Evolutionary conservation across 2,329 filamentous ascomycete species (phyloP).

Genomic region (Fusarium sororula): DNA sequence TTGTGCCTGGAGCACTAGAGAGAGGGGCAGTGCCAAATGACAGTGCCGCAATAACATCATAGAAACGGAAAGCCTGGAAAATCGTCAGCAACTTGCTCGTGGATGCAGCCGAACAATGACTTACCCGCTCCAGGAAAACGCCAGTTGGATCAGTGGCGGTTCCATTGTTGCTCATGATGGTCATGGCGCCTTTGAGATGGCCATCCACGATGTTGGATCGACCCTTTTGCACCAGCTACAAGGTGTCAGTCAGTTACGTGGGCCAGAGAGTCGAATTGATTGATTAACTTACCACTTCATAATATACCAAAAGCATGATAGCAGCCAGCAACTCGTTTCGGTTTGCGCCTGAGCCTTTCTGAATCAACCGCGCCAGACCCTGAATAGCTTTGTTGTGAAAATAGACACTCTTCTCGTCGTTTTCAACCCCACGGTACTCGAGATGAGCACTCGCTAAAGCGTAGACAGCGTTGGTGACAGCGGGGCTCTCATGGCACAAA

Average conservation of each 20-base stretch:
- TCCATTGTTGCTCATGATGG: slow-evolving; percentile 63
- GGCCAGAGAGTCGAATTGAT: not conserved
- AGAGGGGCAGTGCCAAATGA: slow-evolving; percentile 68
- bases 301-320: slow-evolving; percentile 70
- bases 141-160: slow-evolving; percentile 60
- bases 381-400: slow-evolving; percentile 70
- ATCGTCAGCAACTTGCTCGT: not conserved
- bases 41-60: slow-evolving; percentile 71
- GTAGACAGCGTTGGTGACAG: slow-evolving; percentile 84
- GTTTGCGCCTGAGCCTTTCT: slow-evolving; percentile 58
- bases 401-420: slow-evolving; percentile 63
- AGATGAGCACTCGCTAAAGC: slow-evolving; percentile 86
- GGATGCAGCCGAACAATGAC: slow-evolving; percentile 14
- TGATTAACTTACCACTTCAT: slow-evolving; percentile 64
- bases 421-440: slow-evolving; percentile 68
- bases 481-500: slow-evolving; percentile 62
- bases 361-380: slow-evolving; percentile 65
- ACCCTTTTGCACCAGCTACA: slow-evolving; percentile 67
- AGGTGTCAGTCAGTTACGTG: slow-evolving; percentile 18
- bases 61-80: slow-evolving; percentile 68
- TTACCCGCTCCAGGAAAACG: slow-evolving; percentile 67
- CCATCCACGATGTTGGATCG: slow-evolving; percentile 68
- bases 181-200: slow-evolving; percentile 69
- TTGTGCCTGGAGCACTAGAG: slow-evolving; percentile 58
- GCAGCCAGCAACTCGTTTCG: slow-evolving; percentile 68